Evolutionary conservation across 1,139 yeast genomes (phyloP), one percentile per base, ranked within the genome.

Genomic region (Kluyveromyces sp.): DNA sequence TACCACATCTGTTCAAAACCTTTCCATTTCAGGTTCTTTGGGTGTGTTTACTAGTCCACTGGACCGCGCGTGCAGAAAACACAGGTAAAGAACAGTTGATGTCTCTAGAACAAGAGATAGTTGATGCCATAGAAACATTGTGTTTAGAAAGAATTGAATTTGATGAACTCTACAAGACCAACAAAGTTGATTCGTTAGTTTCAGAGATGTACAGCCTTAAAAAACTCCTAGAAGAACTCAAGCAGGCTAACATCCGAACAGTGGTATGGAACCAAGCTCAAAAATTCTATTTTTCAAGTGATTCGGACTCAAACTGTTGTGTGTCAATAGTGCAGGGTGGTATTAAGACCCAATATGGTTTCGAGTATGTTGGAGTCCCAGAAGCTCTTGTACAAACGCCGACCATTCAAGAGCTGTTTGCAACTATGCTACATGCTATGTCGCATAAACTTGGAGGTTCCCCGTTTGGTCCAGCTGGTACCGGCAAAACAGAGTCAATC

Each of bases 391-490:
- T 92, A 0, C 74, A 78, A 44, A 89, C 97, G 0, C 88, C 94
- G 1, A 69, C 87, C 22, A 71, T 85, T 4, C 78, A 78, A 43
- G 69, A 73, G 13, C 78, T 88, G 48, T 86, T 75, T 57, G 60
- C 81, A 28, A 69, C 89, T 0, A 75, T 89, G 79, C 71, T 85
- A 0, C 85, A 82, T 49, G 94, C 96, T 0, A 61, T 88, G 22
- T 74, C 76, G 31, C 87, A 80, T 52, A 74, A 74, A 34, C 67
- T 80, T 12, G 97, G 97, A n/a, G 95, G 95, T 0, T 83, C 95
- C 1, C 86, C 95, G 1, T 80, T 83, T 64, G 98, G 98, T 0
- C 97, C 98, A 1, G 96, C 98, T 2, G 98, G 97, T 40, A 92
- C 97, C 0, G 98, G 97, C 53, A 89, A 92, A 60, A 92, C 98